Evolutionary conservation across 805 yeast species (phyloP).

Genomic region (Metschnikowia lochheadii): DNA sequence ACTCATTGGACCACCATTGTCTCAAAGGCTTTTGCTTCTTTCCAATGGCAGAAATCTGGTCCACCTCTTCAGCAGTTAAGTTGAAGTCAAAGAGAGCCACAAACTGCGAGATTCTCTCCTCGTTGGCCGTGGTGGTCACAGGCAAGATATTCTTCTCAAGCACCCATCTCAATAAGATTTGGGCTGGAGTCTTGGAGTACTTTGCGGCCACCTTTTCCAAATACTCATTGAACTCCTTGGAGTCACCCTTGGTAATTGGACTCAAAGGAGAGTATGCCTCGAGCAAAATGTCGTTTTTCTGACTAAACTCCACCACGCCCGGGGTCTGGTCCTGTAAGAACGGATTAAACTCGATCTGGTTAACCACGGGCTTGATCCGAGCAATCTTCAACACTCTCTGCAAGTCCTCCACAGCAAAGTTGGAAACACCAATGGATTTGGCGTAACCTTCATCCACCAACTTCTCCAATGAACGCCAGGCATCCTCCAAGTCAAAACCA

Average conservation of each 20-base stretch:
- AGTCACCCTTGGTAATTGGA: conserved; percentile 21
- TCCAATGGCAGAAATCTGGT: conserved; percentile 18
- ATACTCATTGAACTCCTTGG: conserved; percentile 21
- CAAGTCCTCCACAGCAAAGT: conserved; percentile 46
- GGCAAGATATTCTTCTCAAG: conserved; percentile 41
- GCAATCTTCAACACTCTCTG: conserved; percentile 36
- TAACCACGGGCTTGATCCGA: conserved; percentile 23
- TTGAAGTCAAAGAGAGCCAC: conserved; percentile 49
- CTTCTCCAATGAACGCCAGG: conserved; percentile 50
- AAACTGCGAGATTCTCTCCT: conserved; percentile 35
- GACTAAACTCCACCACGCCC: conserved; percentile 27
- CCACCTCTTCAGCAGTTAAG: conserved; percentile 46
- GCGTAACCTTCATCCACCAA: conserved; percentile 51
- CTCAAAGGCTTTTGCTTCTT: conserved; percentile 18
- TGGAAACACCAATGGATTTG: conserved; percentile 59
- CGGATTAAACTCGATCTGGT: conserved; percentile 31
- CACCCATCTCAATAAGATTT: conserved; percentile 44
- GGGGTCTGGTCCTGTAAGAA: conserved; percentile 32
- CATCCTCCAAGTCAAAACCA: conserved; percentile 36
- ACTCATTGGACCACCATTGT: conserved; percentile 23
- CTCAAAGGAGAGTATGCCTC: conserved; percentile 28
- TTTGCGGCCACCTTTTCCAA: conserved; percentile 29
- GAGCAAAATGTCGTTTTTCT: conserved; percentile 24
- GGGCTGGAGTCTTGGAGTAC: conserved; percentile 35
- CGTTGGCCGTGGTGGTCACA: conserved; percentile 43